Percentiles rank a stretch among this genome's conserved stretches.
Conservation (phyloP, 2,329 filamentous ascomycete species). For the Lojkania enalia region DNA sequence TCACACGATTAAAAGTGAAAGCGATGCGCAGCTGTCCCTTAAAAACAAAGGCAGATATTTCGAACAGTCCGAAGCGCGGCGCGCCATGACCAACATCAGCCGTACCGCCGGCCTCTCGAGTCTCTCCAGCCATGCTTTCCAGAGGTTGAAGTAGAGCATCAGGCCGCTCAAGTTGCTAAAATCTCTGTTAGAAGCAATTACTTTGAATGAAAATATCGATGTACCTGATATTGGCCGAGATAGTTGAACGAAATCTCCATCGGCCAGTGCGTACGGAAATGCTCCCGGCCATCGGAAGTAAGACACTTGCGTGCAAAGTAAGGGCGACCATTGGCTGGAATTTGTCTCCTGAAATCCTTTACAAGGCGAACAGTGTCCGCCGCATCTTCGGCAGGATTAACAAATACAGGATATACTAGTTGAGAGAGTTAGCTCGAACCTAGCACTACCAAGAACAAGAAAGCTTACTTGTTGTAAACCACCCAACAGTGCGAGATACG, state of each 20-base stretch:
- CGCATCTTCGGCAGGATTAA: constrained; percentile 35
- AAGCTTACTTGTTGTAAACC: constrained; percentile 59
- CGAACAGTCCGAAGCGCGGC: constrained; percentile 55
- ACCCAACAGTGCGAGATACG: constrained; percentile 61
- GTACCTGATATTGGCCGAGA: constrained; percentile 55
- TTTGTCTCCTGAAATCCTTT: constrained; percentile 55
- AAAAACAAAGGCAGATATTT: constrained; percentile 56
- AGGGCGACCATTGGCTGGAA: constrained; percentile 42
- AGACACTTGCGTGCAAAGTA: constrained; percentile 51
- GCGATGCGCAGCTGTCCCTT: constrained; percentile 52
- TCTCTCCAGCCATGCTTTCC: constrained; percentile 52
- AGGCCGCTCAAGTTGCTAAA: constrained; percentile 50
- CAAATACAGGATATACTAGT: constrained; percentile 48
- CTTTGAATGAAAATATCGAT: neutral
- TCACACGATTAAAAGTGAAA: constrained; percentile 56
- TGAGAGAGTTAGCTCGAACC: no score
- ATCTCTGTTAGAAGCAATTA: constrained; percentile 37
- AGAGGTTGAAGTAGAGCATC: constrained; percentile 50
- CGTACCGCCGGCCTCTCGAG: constrained; percentile 49
- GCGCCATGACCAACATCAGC: constrained; percentile 51
- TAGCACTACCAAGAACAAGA: neutral
- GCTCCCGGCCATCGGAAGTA: constrained; percentile 31
- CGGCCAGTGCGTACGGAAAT: constrained; percentile 45
- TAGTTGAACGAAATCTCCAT: constrained; percentile 65
- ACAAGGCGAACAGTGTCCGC: constrained; percentile 57